These are phyloP conservation scores for Diversispora epigaea DNA, from an alignment of 192 early-diverging fungal genomes.

Conservation along the genomic window DNA sequence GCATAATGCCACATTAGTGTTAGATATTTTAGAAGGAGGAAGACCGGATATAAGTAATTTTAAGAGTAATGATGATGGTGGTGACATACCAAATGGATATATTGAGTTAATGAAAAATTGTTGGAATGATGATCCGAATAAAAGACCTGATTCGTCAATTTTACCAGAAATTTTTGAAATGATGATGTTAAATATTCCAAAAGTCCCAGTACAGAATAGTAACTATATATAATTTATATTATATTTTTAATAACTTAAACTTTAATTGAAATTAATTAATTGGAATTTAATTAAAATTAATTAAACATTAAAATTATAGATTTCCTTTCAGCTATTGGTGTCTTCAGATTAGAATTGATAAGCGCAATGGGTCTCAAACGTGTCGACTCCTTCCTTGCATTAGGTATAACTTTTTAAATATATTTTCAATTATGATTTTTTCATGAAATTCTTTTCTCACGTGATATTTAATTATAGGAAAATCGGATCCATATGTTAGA, in stretches of 20 bases:
- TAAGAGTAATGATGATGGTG: too few species aligned
- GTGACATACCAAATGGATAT: background rate
- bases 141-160: background rate
- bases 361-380: slow-evolving; percentile 8
- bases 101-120: background rate
- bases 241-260: too few species aligned
- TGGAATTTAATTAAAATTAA: too few species aligned
- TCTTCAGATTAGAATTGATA: slow-evolving; percentile 26
- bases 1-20: background rate
- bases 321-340: slow-evolving; percentile 15
- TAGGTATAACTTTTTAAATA: slow-evolving; percentile 1
- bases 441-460: background rate
- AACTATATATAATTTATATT: too few species aligned
- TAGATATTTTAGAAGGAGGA: background rate
- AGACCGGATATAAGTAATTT: background rate
- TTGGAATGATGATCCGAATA: background rate
- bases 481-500: slow-evolving; percentile 91
- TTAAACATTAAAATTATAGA: too few species aligned
- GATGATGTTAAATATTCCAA: too few species aligned
- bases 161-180: slow-evolving; percentile 41
- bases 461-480: slow-evolving; percentile 42
- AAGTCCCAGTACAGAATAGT: too few species aligned
- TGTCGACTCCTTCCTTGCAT: background rate
- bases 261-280: too few species aligned
- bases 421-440: background rate